Base-by-base conservation (phyloP, 164 flowering plant species). In the Magnolia changhungtana region DNA sequence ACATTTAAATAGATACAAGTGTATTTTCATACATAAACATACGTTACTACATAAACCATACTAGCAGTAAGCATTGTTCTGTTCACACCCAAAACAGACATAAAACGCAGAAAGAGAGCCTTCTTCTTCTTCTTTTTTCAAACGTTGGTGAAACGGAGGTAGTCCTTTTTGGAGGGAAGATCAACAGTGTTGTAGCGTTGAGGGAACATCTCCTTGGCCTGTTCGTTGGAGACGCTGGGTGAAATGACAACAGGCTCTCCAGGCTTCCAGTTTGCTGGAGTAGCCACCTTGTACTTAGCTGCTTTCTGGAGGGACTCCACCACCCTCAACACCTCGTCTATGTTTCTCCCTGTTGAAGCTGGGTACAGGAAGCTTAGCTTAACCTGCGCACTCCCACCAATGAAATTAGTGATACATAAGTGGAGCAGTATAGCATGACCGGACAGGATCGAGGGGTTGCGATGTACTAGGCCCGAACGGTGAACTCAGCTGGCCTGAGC, bases 351-450 rank as follows among this genome's bases (percentile, higher is more conserved):
- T 0, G 95, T 91, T 50, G 82, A 79, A 0, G 88, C 91, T 11
- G 98, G 96, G 78, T 93, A 93, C 23, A 93, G 87, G 68, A 93
- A 89, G 80, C 98, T 93, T 86, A 93, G 80, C 87, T 91, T 92
- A 4, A 94, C 82, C 93, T 86, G 50, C 71, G 20, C 64, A 14
- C 10, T 2, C 63, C 4, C 45, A 37, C 45, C 45, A 37, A 37
- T 37, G 45, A 37, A 37, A 37, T 3, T 4, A 37, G 45, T 37
- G 45, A 37, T 37, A 37, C 45, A 37, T 37, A 3, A 37, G 45
- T 37, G 45, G 45, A 0, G 45, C 45, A 37, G 27, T 37, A 37
- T 37, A 37, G 45, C 45, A 37, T 37, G 45, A 37, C 0, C 0
- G 45, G 45, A 37, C 45, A 3, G 45, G 45, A 58, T 13, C 5